Base-by-base conservation (phyloP, 2,329 filamentous ascomycete genomes). In the Pseudogymnoascus sp. region DNA sequence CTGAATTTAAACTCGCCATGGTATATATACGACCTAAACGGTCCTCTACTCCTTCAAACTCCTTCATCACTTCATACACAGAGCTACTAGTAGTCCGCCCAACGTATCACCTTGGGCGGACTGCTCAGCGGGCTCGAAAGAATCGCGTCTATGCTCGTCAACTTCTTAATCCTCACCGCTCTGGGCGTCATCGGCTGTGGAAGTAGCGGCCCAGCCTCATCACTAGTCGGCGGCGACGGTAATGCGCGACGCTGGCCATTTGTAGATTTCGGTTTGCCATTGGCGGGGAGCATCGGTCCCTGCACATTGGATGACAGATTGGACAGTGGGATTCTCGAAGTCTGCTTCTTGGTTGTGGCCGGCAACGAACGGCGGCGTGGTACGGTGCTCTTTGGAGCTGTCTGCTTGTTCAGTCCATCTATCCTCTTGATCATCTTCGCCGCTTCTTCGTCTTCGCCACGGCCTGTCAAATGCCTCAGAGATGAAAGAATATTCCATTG, bases 121-220 rank as follows among this genome's bases (percentile, higher is more conserved):
- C 49, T 55, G 28, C 49, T 55, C 16, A 33, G 49, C 35, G 49
- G 49, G 49, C 49, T 55, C n/a, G 49, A 55, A 3, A 71, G 58
- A 25, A 71, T 68, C n/a, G 63, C 63, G 2, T 62, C 66, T 33
- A 71, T 69, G 37, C 66, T 69, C 9, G 69, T 64, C 41, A 67
- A 66, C 18, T 66, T 61, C 63, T 71, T 70, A 37, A 70, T 70
- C 8, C 68, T 61, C 58, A 65, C 31, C 14, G 63, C 59, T 11
- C 23, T 61, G 4, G 68, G 69, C 12, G 70, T 70, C 25, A 66
- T 55, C 5, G 62, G 61, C 28, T 33, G 28, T 33, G 49, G 49
- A 18, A 55, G 49, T 28, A 33, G 5, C 5, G 16, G 49, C 16
- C 16, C 28, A 18, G 28, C 31, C 16, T 55, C 49, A 31, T 63